phyloP scores from a whole-genome alignment of 257 asterid species.

The Plantago major region DNA sequence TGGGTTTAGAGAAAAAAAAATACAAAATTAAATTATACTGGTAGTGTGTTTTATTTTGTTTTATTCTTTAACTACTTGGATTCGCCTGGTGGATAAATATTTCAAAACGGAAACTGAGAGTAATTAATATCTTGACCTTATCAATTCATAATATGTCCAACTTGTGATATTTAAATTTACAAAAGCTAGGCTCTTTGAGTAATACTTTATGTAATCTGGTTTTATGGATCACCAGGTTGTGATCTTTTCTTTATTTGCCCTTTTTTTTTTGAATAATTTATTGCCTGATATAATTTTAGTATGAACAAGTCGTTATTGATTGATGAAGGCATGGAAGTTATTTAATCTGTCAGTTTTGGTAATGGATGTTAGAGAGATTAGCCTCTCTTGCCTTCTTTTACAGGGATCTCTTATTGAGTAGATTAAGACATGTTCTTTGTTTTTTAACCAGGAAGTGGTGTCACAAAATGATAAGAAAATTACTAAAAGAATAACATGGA shows the following conservation, averaged over 20 bases:
- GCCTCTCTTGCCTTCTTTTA: not conserved
- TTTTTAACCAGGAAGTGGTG: not conserved
- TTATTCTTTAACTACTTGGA: no score
- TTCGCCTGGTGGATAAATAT: no score
- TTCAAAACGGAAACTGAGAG: no score
- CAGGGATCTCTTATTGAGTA: not conserved
- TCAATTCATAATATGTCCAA: no score
- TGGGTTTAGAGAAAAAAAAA: no score
- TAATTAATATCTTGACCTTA: no score
- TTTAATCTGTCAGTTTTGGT: not conserved
- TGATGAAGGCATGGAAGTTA: no score
- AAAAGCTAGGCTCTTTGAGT: no score
- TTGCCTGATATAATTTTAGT: not conserved
- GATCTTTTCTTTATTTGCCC: not conserved
- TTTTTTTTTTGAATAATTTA: not conserved
- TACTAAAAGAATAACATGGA: not conserved
- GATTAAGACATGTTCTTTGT: not conserved
- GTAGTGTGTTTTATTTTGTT: no score
- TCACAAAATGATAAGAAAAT: not conserved
- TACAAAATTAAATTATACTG: no score
- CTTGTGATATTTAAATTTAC: no score
- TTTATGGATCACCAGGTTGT: not conserved
- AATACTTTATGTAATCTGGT: no score
- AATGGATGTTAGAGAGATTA: not conserved
- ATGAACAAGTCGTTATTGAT: not conserved